phyloP scores from a whole-genome alignment of 1,139 yeast genomes.

The Candida labiduridarum region DNA sequence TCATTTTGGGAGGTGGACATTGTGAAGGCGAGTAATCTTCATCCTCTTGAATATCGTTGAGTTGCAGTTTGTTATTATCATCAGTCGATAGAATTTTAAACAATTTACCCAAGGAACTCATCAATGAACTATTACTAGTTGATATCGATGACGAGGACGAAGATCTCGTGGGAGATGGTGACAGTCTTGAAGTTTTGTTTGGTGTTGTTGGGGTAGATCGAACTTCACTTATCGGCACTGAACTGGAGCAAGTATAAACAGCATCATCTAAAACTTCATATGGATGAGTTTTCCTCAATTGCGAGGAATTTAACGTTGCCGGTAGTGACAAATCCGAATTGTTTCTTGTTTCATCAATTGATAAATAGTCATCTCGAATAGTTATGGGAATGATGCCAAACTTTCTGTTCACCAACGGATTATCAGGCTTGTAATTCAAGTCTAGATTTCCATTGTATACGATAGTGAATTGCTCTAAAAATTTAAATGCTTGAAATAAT shows the following conservation, averaged over 20 bases:
- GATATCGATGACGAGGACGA: background rate
- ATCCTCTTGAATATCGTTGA: constrained; percentile 8
- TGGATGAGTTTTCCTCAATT: constrained; percentile 55
- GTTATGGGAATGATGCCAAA: constrained; percentile 45
- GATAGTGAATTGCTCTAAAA: constrained; percentile 20
- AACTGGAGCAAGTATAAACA: constrained; percentile 57
- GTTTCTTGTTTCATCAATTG: constrained; percentile 21
- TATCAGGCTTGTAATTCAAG: constrained; percentile 43
- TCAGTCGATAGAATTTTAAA: constrained; percentile 41
- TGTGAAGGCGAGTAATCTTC: background rate
- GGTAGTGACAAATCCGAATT: constrained; percentile 12
- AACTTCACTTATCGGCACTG: constrained; percentile 9
- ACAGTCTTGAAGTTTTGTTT: background rate
- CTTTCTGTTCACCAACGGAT: constrained; percentile 55
- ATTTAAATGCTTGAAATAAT: constrained; percentile 25
- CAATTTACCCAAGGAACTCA: constrained; percentile 40
- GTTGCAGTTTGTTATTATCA: constrained; percentile 7
- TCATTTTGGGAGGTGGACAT: constrained; percentile 7
- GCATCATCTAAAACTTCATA: constrained; percentile 80
- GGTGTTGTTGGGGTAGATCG: constrained; percentile 1
- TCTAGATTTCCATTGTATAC: constrained; percentile 13
- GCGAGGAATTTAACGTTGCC: constrained; percentile 28
- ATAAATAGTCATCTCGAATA: constrained; percentile 28
- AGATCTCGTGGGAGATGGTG: constrained; percentile 3
- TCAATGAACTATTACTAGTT: constrained; percentile 26